Evolutionary conservation across 176 grass and related monocot genomes (phyloP).

Genomic region (Musa beccarii): DNA sequence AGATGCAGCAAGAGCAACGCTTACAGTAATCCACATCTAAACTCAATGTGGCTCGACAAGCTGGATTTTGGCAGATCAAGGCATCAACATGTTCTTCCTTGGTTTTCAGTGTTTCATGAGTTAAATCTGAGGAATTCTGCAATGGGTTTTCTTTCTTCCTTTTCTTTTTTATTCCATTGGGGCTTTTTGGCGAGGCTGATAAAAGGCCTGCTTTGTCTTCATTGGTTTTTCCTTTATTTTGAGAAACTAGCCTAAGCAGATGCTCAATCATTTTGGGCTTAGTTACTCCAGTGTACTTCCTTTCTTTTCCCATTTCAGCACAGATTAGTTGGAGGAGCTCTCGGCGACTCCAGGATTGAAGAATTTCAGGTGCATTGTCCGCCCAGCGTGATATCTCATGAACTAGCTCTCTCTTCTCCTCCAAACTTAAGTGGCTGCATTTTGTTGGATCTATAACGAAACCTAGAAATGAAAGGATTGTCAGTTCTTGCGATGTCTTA

Average conservation of each 20-base stretch:
- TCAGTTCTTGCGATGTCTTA: background rate
- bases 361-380: slow-evolving; percentile 65
- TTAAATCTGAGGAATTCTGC: slow-evolving; percentile 13
- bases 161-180: slow-evolving; percentile 35
- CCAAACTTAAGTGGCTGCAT: slow-evolving; percentile 51
- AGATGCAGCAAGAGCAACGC: slow-evolving; percentile 84
- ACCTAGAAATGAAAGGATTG: slow-evolving; percentile 30
- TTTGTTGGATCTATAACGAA: slow-evolving; percentile 44
- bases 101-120: slow-evolving; percentile 6
- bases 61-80: slow-evolving; percentile 62
- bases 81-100: slow-evolving; percentile 27
- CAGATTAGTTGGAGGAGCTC: slow-evolving; percentile 84
- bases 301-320: slow-evolving; percentile 79
- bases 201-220: slow-evolving; percentile 9
- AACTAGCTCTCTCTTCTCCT: slow-evolving; percentile 73
- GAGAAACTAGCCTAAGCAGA: slow-evolving; percentile 68
- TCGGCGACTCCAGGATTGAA: slow-evolving; percentile 75
- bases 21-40: slow-evolving; percentile 69
- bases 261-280: slow-evolving; percentile 91
- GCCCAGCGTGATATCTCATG: slow-evolving; percentile 54
- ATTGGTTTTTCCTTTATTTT: slow-evolving; percentile 27
- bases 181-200: slow-evolving; percentile 20
- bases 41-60: slow-evolving; percentile 53
- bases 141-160: slow-evolving; percentile 16
- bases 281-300: slow-evolving; percentile 79